Conservation (phyloP, 495 filamentous ascomycete genomes). For the Aspergillus sclerotioniger region DNA sequence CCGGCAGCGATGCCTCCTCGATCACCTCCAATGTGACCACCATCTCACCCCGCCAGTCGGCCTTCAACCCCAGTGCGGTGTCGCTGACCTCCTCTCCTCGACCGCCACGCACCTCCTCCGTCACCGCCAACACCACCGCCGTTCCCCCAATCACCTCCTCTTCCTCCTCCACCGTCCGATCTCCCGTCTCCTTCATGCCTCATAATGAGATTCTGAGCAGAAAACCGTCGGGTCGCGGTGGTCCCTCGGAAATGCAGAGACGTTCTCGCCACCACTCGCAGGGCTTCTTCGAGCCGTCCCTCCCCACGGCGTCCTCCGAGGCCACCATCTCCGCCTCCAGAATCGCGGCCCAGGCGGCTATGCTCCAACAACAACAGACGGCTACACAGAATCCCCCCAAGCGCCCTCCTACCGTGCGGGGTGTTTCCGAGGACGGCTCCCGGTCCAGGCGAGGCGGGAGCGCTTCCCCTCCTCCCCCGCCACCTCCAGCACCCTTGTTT, state of each 20-base stretch:
- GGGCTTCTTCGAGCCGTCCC: slow-evolving; percentile 83
- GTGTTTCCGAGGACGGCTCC: slow-evolving; percentile 40
- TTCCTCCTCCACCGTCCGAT: slow-evolving; percentile 30
- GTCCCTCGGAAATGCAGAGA: slow-evolving; percentile 36
- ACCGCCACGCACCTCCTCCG: slow-evolving; percentile 35
- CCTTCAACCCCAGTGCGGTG: slow-evolving; percentile 10
- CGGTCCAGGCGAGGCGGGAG: slow-evolving; percentile 40
- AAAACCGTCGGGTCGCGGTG: slow-evolving; percentile 40
- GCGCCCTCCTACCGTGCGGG: slow-evolving; percentile 64
- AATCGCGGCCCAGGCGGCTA: slow-evolving; percentile 89
- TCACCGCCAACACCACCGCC: slow-evolving; percentile 17
- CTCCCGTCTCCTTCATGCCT: slow-evolving; percentile 37
- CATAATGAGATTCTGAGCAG: slow-evolving; percentile 39
- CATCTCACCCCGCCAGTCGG: slow-evolving; percentile 34
- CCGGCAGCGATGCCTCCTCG: slow-evolving; percentile 53
- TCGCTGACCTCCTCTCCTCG: slow-evolving; percentile 33
- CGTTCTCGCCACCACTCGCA: slow-evolving; percentile 68
- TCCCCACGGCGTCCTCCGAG: slow-evolving; percentile 66
- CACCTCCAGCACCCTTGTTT: slow-evolving; percentile 54
- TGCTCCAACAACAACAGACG: slow-evolving; percentile 61
- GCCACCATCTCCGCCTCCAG: slow-evolving; percentile 68
- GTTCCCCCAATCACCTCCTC: slow-evolving; percentile 27
- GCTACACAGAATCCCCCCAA: slow-evolving; percentile 51
- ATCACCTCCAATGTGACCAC: slow-evolving; percentile 49
- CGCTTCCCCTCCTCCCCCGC: slow-evolving; percentile 46